Conservation (phyloP, 345 rosid species). For the Zanthoxylum bungeanum region DNA sequence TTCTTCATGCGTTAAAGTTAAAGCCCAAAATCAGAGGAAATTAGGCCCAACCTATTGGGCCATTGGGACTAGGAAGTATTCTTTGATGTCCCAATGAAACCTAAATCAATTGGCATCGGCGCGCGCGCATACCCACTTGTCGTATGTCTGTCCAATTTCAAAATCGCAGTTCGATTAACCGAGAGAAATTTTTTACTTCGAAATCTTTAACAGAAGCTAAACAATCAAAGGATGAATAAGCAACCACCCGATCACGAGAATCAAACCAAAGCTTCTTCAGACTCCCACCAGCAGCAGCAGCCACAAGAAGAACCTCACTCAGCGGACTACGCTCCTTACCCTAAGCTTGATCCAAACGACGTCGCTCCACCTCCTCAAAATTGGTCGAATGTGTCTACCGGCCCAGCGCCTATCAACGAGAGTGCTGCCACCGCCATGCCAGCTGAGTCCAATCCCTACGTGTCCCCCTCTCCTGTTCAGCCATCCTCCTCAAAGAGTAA, state of each 20-base stretch:
- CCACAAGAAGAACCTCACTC: constrained; percentile 31
- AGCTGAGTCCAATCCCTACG: constrained; percentile 75
- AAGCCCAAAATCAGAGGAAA: no score
- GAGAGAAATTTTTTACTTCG: no score
- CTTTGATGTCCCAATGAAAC: no score
- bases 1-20: no score
- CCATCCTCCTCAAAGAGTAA: constrained; percentile 56
- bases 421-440: constrained; percentile 77
- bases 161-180: no score
- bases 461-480: constrained; percentile 46
- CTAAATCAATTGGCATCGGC: no score
- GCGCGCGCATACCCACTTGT: no score
- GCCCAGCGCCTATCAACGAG: constrained; percentile 44
- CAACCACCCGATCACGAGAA: constrained; percentile 17
- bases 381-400: constrained; percentile 31
- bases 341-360: constrained; percentile 76
- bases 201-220: no score
- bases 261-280: constrained; percentile 15
- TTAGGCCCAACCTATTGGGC: no score
- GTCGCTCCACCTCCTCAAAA: constrained; percentile 55
- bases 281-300: constrained; percentile 11
- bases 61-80: no score
- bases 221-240: constrained; percentile 7
- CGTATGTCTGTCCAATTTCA: no score
- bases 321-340: constrained; percentile 88